phyloP scores from a whole-genome alignment of 305 asterid genomes.

The Fraxinus paxiana region DNA sequence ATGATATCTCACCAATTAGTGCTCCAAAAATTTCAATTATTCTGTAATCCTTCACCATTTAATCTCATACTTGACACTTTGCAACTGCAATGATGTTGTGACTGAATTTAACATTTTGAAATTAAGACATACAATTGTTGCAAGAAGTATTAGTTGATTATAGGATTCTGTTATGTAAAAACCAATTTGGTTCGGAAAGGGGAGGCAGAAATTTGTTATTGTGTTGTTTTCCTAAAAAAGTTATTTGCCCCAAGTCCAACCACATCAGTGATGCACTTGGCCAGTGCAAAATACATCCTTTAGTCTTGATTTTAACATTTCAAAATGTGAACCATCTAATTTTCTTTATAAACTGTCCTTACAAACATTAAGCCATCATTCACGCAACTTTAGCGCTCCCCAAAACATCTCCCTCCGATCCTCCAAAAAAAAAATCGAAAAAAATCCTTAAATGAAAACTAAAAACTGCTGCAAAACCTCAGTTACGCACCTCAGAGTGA shows the following conservation, averaged over 20 bases:
- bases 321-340: not conserved
- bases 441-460: not conserved
- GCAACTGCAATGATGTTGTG: not conserved
- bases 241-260: not conserved
- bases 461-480: conserved; percentile 1
- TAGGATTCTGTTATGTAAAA: not conserved
- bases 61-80: not conserved
- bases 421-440: not conserved
- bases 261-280: not conserved
- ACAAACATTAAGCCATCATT: not conserved
- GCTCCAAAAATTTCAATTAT: not conserved
- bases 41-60: not conserved
- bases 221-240: not conserved
- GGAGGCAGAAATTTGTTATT: not conserved
- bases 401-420: not conserved
- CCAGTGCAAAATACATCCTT: not conserved
- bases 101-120: not conserved
- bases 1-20: not conserved
- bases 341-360: not conserved
- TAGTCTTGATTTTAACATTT: not conserved
- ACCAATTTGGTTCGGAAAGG: not conserved
- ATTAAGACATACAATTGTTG: not conserved
- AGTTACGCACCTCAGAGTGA: conserved; percentile 33
- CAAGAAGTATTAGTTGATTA: not conserved
- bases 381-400: not conserved